A percentile compares a stretch with the other conserved stretches of the same genome.
Evolutionary conservation across 2,329 filamentous ascomycete genomes (phyloP).

Genomic region (Xylariaceae sp.): DNA sequence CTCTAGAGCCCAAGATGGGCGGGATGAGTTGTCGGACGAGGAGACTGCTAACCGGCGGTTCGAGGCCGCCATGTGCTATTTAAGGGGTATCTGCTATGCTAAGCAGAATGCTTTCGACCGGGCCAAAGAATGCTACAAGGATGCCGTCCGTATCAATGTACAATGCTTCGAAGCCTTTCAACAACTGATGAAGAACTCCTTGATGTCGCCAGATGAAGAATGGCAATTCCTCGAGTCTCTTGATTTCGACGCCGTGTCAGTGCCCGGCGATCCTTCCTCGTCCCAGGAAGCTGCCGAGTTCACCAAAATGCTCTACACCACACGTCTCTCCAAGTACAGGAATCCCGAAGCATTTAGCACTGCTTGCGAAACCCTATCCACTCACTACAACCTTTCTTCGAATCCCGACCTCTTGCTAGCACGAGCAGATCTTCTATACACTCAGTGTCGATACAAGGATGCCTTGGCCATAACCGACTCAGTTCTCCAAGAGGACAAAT

Average conservation of each 20-base stretch:
- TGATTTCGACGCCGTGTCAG: constrained; percentile 78
- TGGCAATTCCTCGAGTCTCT: constrained; percentile 83
- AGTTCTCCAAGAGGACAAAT: constrained; percentile 76
- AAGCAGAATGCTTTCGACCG: constrained; percentile 97
- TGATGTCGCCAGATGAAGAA: constrained; percentile 85
- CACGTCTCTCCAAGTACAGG: constrained; percentile 88
- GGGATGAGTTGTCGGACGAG: constrained; percentile 46
- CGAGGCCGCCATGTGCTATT: constrained; percentile 95
- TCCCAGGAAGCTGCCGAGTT: constrained; percentile 89
- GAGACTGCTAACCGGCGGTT: constrained; percentile 73
- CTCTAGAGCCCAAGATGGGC: constrained; percentile 22
- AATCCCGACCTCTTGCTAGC: constrained; percentile 91
- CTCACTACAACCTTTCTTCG: constrained; percentile 79
- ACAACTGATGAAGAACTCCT: constrained; percentile 91
- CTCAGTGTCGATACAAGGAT: constrained; percentile 87
- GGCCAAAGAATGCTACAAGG: constrained; percentile 97
- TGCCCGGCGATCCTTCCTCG: constrained; percentile 57
- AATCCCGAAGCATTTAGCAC: constrained; percentile 76
- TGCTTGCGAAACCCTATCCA: constrained; percentile 84
- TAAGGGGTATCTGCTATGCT: constrained; percentile 88
- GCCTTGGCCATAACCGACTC: constrained; percentile 77
- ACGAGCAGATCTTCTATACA: constrained; percentile 85
- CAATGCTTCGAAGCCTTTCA: constrained; percentile 98
- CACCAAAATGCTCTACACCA: constrained; percentile 93
- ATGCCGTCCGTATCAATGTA: constrained; percentile 91